Conservation (phyloP, 768 basidiomycete species). For the Phaeolepiota aurea region DNA sequence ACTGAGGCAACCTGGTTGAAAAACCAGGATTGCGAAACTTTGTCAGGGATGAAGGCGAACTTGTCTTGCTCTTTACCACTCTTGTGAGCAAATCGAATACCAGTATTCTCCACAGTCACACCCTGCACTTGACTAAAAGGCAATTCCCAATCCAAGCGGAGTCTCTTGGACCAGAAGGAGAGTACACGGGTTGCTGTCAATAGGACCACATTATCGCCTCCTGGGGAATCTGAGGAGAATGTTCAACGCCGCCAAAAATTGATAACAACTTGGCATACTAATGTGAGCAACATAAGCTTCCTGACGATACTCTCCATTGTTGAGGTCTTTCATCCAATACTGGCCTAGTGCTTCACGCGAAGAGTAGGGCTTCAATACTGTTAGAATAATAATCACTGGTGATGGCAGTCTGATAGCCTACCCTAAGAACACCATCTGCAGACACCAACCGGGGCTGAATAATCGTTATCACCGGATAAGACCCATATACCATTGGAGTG, state of each 20-base stretch:
- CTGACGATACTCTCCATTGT: slow-evolving; percentile 76
- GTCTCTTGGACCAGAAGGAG: slow-evolving; percentile 77
- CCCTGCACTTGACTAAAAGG: slow-evolving; percentile 82
- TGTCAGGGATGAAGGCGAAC: slow-evolving; percentile 72
- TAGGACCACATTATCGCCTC: slow-evolving; percentile 71
- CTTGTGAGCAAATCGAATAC: slow-evolving; percentile 83
- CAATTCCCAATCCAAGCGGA: slow-evolving; percentile 87
- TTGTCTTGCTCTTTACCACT: slow-evolving; percentile 66
- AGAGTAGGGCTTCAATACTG: slow-evolving; percentile 64
- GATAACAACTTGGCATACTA: slow-evolving; percentile 43
- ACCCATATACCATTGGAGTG: no score
- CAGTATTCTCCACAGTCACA: slow-evolving; percentile 83
- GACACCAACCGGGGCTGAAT: slow-evolving; percentile 76
- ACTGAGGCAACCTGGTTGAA: slow-evolving; percentile 69
- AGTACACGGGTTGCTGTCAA: slow-evolving; percentile 75
- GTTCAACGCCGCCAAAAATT: slow-evolving; percentile 4
- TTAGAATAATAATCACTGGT: no score
- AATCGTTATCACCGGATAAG: not conserved
- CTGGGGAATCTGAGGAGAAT: slow-evolving; percentile 69
- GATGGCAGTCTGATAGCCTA: slow-evolving; percentile 35
- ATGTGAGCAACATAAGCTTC: slow-evolving; percentile 92
- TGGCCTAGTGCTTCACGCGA: slow-evolving; percentile 88
- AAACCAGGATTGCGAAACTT: slow-evolving; percentile 71
- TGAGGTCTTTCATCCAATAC: slow-evolving; percentile 94
- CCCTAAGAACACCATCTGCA: slow-evolving; percentile 80